Evolutionary conservation across 1,284 basidiomycete genomes (phyloP).

Genomic region (Marasmius sp.): DNA sequence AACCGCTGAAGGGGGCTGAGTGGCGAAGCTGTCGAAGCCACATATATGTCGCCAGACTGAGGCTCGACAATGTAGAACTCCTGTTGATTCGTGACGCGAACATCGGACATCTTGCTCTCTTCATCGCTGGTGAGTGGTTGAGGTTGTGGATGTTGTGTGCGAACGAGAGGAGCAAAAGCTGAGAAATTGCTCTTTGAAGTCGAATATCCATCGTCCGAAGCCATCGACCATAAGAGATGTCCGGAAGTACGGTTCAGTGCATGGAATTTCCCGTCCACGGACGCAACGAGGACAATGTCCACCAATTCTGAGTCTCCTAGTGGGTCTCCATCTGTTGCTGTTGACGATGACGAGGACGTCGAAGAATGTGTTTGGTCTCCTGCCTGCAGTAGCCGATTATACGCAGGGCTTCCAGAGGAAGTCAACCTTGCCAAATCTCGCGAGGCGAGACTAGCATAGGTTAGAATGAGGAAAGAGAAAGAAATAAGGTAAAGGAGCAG

Average conservation of each 20-base stretch:
- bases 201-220: constrained; percentile 32
- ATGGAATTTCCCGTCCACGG: constrained; percentile 89
- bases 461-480: not conserved
- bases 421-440: not conserved
- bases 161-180: constrained; percentile 67
- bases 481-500: not conserved
- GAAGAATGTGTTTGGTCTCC: not conserved
- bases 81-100: constrained; percentile 51
- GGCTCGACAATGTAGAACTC: constrained; percentile 92
- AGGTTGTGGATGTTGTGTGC: constrained; percentile 35
- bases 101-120: not conserved
- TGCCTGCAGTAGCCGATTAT: not conserved
- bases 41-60: constrained; percentile 86
- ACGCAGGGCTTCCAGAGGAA: not conserved
- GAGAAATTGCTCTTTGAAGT: constrained; percentile 32
- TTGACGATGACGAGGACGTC: not conserved
- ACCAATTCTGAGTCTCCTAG: constrained; percentile 56
- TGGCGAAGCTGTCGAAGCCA: constrained; percentile 55
- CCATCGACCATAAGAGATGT: constrained; percentile 78
- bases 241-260: constrained; percentile 83
- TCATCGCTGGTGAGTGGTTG: constrained; percentile 59
- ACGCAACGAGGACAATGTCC: constrained; percentile 81
- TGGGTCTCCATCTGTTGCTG: constrained; percentile 3
- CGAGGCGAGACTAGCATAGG: not conserved
- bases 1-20: constrained; percentile 74